These are phyloP conservation scores for Aspergillus ustus DNA, from an alignment of 2,329 filamentous ascomycete species.

Conservation along the genomic window DNA sequence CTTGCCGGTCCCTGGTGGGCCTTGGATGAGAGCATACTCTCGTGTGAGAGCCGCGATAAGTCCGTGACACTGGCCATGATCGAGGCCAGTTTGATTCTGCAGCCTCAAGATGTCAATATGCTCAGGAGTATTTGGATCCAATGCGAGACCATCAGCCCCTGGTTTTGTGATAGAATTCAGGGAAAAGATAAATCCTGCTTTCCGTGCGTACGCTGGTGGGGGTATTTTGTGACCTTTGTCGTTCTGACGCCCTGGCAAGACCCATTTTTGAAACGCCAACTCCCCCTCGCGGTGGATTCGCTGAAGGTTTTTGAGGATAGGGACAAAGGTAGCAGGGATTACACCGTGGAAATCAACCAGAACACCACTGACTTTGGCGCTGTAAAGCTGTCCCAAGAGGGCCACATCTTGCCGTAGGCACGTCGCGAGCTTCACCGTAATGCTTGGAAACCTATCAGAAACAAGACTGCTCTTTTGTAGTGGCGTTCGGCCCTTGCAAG, in stretches of 20 bases:
- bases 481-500: neutral
- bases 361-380: constrained; percentile 1
- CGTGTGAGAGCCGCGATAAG: constrained; percentile 18
- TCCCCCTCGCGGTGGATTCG: constrained; percentile 3
- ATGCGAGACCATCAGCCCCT: neutral
- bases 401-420: constrained; percentile 5
- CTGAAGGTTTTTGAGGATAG: constrained; percentile 6
- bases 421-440: constrained; percentile 4
- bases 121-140: constrained; percentile 1
- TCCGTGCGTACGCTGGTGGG: constrained; percentile 3
- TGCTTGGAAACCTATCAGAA: constrained; percentile 5
- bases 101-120: constrained; percentile 1
- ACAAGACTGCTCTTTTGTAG: constrained; percentile 1
- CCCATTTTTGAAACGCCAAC: constrained; percentile 7
- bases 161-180: neutral
- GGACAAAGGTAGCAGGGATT: constrained; percentile 3
- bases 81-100: constrained; percentile 8
- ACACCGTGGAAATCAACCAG: constrained; percentile 4
- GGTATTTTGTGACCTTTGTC: neutral
- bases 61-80: constrained; percentile 12
- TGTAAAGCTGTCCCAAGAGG: constrained; percentile 2
- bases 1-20: constrained; percentile 31
- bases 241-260: neutral
- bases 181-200: constrained; percentile 4
- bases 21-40: constrained; percentile 30